A percentile compares a stretch with the other conserved stretches of the same genome.
Conservation (phyloP, 495 filamentous ascomycete species). For the Penicillium malachiteum region DNA sequence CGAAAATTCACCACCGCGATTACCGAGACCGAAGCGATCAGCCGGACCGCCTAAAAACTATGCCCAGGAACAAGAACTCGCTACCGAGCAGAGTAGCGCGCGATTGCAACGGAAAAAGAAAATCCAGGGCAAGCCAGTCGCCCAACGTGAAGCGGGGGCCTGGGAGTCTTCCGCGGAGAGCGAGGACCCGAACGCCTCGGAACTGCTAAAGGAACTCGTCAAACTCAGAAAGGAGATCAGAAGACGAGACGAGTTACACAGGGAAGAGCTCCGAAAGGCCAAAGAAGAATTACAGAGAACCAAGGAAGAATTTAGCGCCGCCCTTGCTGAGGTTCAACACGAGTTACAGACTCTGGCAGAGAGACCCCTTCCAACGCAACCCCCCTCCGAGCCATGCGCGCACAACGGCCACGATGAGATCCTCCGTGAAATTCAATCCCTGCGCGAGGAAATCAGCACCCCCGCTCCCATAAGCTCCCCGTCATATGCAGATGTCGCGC, state of each 20-base stretch:
- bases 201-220: conserved; percentile 15
- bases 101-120: conserved; percentile 13
- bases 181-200: conserved; percentile 11
- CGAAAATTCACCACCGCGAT: conserved; percentile 21
- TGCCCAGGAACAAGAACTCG: conserved; percentile 16
- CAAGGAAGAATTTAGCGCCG: conserved; percentile 19
- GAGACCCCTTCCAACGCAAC: conserved; percentile 12
- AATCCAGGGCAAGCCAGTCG: conserved; percentile 5
- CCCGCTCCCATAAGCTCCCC: conserved; percentile 6
- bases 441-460: conserved; percentile 16
- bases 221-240: conserved; percentile 27
- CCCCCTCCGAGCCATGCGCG: conserved; percentile 9
- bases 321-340: conserved; percentile 16
- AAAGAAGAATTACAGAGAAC: conserved; percentile 19
- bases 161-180: conserved; percentile 19
- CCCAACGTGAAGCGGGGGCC: conserved; percentile 12
- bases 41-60: conserved; percentile 11
- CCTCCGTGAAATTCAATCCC: too few species aligned
- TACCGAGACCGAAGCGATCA: conserved; percentile 15
- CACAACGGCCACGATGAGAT: conserved; percentile 16
- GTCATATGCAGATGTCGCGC: conserved; percentile 22
- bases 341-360: conserved; percentile 15
- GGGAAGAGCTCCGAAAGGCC: conserved; percentile 18
- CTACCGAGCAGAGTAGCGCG: conserved; percentile 10
- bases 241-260: conserved; percentile 18